These are phyloP conservation scores for Volvox carteri DNA, from an alignment of 163 green algal genomes.

Conservation along the genomic window DNA sequence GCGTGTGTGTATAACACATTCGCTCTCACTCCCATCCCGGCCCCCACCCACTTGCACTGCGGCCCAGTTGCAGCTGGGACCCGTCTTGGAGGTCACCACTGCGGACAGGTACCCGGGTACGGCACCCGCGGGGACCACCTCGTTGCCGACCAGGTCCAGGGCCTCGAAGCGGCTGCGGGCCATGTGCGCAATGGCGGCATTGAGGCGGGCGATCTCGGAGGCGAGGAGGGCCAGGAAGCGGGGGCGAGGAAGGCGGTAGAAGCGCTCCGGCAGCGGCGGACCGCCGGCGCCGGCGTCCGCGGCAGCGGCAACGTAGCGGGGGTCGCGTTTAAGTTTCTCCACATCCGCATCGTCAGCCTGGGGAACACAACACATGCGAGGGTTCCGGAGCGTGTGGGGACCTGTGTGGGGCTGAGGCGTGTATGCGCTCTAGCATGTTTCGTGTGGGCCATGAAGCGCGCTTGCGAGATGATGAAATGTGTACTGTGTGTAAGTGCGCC, in stretches of 20 bases:
- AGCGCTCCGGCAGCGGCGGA: conserved; percentile 33
- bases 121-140: background rate
- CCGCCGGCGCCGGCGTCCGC: conserved; percentile 1
- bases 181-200: conserved; percentile 21
- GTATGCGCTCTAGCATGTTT: no score
- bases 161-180: conserved; percentile 16
- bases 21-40: background rate
- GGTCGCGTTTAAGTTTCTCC: conserved; percentile 45
- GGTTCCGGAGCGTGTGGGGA: background rate
- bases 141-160: background rate
- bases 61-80: background rate
- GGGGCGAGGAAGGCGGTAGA: conserved; percentile 21
- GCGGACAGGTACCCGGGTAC: conserved; percentile 29
- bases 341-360: conserved; percentile 50
- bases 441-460: no score
- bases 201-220: background rate
- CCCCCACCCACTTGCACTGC: background rate
- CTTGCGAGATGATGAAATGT: no score
- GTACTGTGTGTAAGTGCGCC: no score
- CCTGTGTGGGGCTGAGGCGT: background rate
- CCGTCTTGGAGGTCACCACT: background rate
- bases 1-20: no score
- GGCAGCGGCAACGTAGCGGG: conserved; percentile 16
- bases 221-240: conserved; percentile 51
- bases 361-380: background rate